Base-by-base conservation (phyloP, 495 filamentous ascomycete species). In the Penicillium ochrochloron region DNA sequence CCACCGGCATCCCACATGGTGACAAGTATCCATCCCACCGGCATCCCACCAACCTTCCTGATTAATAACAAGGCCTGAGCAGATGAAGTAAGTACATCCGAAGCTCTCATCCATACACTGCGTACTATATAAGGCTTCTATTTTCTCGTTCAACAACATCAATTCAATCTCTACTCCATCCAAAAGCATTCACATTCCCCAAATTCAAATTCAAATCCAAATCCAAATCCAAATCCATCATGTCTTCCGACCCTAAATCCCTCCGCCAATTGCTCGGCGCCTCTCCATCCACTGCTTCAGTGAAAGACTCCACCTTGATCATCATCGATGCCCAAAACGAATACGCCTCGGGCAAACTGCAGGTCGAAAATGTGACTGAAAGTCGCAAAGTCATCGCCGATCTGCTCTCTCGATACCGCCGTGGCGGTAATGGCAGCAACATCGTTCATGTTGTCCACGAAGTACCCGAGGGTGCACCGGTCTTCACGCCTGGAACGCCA, bases 321-420 rank as follows among this genome's bases (percentile, higher is more conserved):
- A 87, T 90, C 66, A 83, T 89, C 72, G 86, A 90, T 69, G 87
- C 87, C n/a, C 84, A 86, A 70, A 85, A 85, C 54, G 85, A 88
- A 73, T 89, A 89, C 70, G 83, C 81, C 61, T 53, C 73, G 19
- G 87, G 87, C 62, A 63, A 73, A 1, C 80, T 89, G 6, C 78
- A 77, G 19, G 81, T 82, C 57, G 71, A 77, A 41, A 80, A 86
- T 42, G 78, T 86, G n/a, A 34, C 62, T 0, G 50, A 70, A 25
- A 80, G 76, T 21, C 81, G 84, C 52, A 73, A 77, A 48, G 76
- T 76, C 10, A 53, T 53, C 27, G 51, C 51, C 25, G 51, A 53
- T 19, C 19, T 53, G 5, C 51, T 53, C 0, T 17, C 89, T 87
- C 59, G 76, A 21, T 90, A 88, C 72, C 80, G 87, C 7, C 55